Evolutionary conservation across 2,329 filamentous ascomycete species (phyloP).

Genomic region (Pseudogymnoascus sp.): DNA sequence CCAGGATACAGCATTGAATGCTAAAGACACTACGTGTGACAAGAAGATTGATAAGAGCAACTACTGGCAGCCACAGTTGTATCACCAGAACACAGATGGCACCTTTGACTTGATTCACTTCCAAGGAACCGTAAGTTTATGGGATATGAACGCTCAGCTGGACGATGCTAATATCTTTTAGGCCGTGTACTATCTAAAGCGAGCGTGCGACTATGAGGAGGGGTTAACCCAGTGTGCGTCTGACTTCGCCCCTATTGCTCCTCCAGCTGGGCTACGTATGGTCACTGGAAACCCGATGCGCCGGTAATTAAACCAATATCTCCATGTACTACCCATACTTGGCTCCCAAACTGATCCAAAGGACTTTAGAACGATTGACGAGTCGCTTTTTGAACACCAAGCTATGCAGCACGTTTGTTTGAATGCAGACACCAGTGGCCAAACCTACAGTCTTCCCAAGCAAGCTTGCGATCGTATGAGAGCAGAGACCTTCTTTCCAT

Average conservation of each 20-base stretch:
- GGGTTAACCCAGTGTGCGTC: constrained; percentile 1
- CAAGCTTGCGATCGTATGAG: background rate
- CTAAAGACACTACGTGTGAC: constrained; percentile 18
- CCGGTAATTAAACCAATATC: background rate
- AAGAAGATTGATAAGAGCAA: constrained; percentile 19
- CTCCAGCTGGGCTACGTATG: constrained; percentile 20
- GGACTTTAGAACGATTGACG: background rate
- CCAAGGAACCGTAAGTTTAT: constrained; percentile 13
- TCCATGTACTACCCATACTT: background rate
- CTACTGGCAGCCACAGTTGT: constrained; percentile 19
- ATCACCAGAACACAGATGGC: constrained; percentile 15
- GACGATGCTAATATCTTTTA: background rate
- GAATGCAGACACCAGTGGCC: background rate
- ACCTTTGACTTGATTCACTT: constrained; percentile 16
- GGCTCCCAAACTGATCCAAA: background rate
- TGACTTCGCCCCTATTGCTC: constrained; percentile 9
- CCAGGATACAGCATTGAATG: constrained; percentile 11
- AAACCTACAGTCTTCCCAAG: background rate
- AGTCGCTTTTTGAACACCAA: background rate
- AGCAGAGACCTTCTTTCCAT: constrained; percentile 16
- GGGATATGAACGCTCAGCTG: background rate
- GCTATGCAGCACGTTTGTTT: constrained; percentile 6
- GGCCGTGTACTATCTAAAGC: constrained; percentile 21
- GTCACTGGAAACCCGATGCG: constrained; percentile 19
- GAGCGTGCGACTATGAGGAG: constrained; percentile 10